Conservation (phyloP, 2,329 filamentous ascomycete species). For the Trichophyton equinum region DNA sequence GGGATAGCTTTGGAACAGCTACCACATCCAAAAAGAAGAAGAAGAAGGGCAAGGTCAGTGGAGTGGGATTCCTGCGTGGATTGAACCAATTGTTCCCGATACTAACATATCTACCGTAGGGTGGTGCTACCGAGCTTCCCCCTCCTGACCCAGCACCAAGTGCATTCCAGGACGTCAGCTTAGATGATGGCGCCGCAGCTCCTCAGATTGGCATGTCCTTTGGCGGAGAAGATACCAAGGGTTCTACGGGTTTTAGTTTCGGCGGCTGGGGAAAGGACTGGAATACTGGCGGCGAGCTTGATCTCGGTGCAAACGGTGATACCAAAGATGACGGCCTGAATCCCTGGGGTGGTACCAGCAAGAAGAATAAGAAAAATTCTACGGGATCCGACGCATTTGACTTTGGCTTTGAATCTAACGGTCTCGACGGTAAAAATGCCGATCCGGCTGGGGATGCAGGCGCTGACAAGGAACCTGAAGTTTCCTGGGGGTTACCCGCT, state of each 20-base stretch:
- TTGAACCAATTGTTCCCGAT: not conserved
- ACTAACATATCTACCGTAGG: slow-evolving; percentile 1
- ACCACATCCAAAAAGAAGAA: slow-evolving; percentile 40
- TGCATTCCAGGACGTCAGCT: slow-evolving; percentile 56
- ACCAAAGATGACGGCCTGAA: not conserved
- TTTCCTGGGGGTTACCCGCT: not conserved
- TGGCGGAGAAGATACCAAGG: slow-evolving; percentile 33
- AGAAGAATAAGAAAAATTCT: slow-evolving; percentile 16
- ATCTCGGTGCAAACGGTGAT: not conserved
- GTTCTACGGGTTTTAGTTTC: slow-evolving; percentile 40
- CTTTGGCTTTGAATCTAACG: not conserved
- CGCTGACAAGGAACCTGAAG: not conserved
- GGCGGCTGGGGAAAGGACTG: slow-evolving; percentile 51
- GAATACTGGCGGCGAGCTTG: slow-evolving; percentile 31
- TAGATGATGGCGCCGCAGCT: slow-evolving; percentile 42
- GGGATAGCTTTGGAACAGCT: slow-evolving; percentile 40
- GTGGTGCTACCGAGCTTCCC: slow-evolving; percentile 18
- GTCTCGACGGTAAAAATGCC: not conserved
- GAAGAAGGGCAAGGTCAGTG: slow-evolving; percentile 34
- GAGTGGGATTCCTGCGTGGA: not conserved
- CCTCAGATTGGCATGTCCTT: slow-evolving; percentile 47
- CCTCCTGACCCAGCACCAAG: slow-evolving; percentile 31
- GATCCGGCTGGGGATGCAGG: not conserved
- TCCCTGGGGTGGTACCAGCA: slow-evolving; percentile 30
- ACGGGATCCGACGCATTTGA: not conserved